A percentile compares a stretch with the other conserved stretches of the same genome.
Conservation (phyloP, 768 basidiomycete genomes). For the Auricularia auricula-judae region DNA sequence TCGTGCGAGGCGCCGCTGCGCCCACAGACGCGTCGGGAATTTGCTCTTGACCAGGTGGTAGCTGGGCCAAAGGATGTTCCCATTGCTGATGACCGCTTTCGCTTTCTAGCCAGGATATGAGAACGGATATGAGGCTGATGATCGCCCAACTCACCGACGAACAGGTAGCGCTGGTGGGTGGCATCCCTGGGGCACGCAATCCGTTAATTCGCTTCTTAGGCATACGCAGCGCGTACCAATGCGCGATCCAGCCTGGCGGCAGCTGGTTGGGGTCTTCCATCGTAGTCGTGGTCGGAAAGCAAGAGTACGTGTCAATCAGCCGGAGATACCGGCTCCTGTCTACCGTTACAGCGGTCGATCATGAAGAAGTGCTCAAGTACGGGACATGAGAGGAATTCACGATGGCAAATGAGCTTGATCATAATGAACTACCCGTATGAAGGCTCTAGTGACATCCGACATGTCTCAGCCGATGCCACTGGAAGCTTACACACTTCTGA, state of each 20-base stretch:
- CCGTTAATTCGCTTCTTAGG: no score
- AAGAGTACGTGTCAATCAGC: no score
- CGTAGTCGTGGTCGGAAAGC: no score
- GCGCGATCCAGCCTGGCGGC: conserved; percentile 86
- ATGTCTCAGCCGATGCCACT: no score
- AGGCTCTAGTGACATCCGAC: no score
- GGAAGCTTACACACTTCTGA: no score
- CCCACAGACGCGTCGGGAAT: conserved; percentile 18
- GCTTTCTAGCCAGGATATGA: conserved; percentile 42
- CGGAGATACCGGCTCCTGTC: no score
- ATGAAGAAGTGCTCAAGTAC: no score
- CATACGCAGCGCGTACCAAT: conserved; percentile 50
- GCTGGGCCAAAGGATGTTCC: conserved; percentile 55
- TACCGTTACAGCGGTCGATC: no score
- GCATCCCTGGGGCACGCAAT: conserved; percentile 47
- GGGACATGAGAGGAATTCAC: no score
- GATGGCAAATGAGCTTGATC: no score
- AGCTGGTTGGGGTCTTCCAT: conserved; percentile 27
- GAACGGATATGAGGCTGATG: neutral
- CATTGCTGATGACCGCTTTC: conserved; percentile 78
- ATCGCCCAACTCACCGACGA: conserved; percentile 53
- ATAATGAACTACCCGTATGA: no score
- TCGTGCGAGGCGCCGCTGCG: conserved; percentile 24
- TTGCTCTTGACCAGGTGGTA: conserved; percentile 32
- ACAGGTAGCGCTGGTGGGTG: conserved; percentile 71